A percentile compares a stretch with the other conserved stretches of the same genome.
phyloP scores from a whole-genome alignment of 176 grass and related monocot genomes.

The Thinopyrum elongatum region DNA sequence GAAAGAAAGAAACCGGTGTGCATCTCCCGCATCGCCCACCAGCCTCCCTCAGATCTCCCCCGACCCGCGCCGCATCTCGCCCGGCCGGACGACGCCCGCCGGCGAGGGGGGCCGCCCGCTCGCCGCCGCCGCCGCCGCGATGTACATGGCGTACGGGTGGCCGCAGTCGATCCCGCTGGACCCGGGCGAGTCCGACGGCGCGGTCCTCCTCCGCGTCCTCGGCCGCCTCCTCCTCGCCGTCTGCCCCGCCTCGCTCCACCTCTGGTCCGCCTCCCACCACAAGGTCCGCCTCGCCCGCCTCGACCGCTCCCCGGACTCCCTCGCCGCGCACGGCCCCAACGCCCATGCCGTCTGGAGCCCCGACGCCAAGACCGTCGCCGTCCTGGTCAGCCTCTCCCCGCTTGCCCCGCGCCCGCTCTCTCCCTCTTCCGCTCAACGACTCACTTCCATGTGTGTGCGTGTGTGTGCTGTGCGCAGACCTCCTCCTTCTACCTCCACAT shows the following conservation, averaged over 20 bases:
- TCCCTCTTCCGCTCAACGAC: neutral
- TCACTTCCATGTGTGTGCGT: neutral
- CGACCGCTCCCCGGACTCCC: conserved; percentile 56
- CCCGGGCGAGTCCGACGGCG: conserved; percentile 57
- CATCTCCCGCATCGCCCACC: conserved; percentile 36
- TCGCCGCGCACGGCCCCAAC: conserved; percentile 70
- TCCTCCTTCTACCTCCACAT: conserved; percentile 72
- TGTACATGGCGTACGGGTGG: conserved; percentile 98
- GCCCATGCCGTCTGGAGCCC: conserved; percentile 89
- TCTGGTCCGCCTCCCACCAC: conserved; percentile 86
- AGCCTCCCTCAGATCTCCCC: conserved; percentile 45
- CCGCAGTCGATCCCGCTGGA: conserved; percentile 91
- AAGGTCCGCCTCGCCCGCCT: conserved; percentile 71
- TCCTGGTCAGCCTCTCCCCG: conserved; percentile 56
- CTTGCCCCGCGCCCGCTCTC: neutral
- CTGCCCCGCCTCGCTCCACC: conserved; percentile 80
- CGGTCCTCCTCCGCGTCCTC: conserved; percentile 78
- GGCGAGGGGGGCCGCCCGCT: conserved; percentile 21
- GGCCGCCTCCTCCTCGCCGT: conserved; percentile 80
- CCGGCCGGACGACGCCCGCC: neutral
- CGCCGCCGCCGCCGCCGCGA: conserved; percentile 43
- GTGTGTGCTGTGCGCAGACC: conserved; percentile 48
- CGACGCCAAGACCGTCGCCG: conserved; percentile 73
- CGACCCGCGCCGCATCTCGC: conserved; percentile 28
- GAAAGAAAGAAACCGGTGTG: conserved; percentile 2